Evolutionary conservation across 768 basidiomycete genomes (phyloP).

Genomic region (Collybia mongolica): DNA sequence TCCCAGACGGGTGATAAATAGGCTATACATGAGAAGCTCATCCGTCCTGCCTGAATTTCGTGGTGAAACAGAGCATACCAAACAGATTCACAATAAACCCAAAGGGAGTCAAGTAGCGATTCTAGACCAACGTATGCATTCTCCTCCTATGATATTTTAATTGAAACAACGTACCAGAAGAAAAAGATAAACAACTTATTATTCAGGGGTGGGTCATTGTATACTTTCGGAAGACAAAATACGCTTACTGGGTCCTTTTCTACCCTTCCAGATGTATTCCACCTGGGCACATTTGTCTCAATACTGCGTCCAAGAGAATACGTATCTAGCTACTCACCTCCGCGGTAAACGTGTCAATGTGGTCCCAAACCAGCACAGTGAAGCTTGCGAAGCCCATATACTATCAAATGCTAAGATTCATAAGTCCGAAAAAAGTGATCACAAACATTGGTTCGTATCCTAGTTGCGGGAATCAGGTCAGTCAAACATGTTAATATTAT

Average conservation of each 20-base stretch:
- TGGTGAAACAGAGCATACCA: conserved; percentile 22
- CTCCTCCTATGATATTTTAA: no score
- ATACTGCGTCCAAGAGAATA: not conserved
- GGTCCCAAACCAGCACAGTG: conserved; percentile 54
- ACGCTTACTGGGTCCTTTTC: conserved; percentile 43
- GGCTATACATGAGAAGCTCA: no score
- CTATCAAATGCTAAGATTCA: not conserved
- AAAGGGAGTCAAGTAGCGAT: conserved; percentile 61
- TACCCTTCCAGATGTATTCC: conserved; percentile 50
- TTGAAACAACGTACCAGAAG: conserved; percentile 30
- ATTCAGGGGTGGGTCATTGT: not conserved
- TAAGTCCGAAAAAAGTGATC: no score
- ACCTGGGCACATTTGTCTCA: conserved; percentile 24
- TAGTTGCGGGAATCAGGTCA: no score
- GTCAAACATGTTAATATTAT: no score
- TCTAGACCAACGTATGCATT: conserved; percentile 30
- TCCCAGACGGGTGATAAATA: no score
- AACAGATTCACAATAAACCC: conserved; percentile 58
- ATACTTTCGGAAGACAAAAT: not conserved
- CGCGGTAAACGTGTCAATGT: conserved; percentile 47
- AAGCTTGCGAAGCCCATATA: conserved; percentile 44
- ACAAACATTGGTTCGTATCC: no score
- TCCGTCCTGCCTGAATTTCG: no score
- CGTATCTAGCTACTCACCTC: conserved; percentile 28
- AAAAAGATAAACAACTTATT: conserved; percentile 41